Base-by-base conservation (phyloP, 2,329 filamentous ascomycete genomes). In the Calonectria henricotiae region DNA sequence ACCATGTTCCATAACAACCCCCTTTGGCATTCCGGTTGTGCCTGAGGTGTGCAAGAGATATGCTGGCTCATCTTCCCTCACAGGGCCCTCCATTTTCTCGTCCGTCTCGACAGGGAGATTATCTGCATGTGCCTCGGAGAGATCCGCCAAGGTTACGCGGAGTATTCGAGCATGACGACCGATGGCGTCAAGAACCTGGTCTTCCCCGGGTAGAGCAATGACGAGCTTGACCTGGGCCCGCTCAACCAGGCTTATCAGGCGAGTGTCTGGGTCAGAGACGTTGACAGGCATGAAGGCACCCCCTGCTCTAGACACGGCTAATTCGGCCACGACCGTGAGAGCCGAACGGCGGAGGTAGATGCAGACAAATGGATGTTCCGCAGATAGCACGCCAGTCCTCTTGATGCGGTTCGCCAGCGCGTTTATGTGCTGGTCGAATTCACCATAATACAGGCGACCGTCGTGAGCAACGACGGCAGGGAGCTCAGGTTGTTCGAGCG, bases 31-130 rank as follows among this genome's bases (percentile, higher is more conserved):
- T 17, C 43, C 43, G 13, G 43, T 46, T 23, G 43, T 46, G 43
- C 43, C 43, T 46, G 43, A 46, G n/a, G 43, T 46, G 43, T 46
- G 43, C 7, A 46, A 12, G 43, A 46, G 43, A 46, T 46, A 46
- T 46, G 43, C 43, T 2, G 43, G 43, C 8, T 46, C 43, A 20
- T 46, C 8, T 23, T 46, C 43, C 5, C n/a, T 8, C 7, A 17
- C 43, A 20, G 4, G 1, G 4, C n/a, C 8, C 43, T 46, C 43
- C 5, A 23, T 46, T 46, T 46, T 23, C 6, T 46, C 43, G 8
- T 46, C 43, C 4, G 43, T 23, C n/a, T 46, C 41, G n/a, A 44
- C n/a, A n/a, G 41, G 15, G n/a, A n/a, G 41, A 44, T 44, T 44
- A 5, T 44, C 41, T 20, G 15, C 41, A 44, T 20, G 15, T 44